phyloP scores from a whole-genome alignment of 345 rosid genomes.

The Pugionium dolabratum region DNA sequence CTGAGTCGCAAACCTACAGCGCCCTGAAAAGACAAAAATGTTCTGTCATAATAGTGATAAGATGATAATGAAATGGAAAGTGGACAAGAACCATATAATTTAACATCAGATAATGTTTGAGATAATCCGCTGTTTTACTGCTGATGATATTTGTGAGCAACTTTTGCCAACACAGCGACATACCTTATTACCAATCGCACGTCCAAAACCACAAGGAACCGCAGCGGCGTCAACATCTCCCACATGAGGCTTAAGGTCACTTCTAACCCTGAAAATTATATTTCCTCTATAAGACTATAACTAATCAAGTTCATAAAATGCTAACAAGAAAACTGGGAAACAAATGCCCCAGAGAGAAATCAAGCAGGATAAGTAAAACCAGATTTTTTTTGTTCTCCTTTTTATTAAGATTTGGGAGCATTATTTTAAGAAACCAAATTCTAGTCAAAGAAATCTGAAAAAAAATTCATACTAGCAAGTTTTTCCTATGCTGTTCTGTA shows the following conservation, averaged over 20 bases:
- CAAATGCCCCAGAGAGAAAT: not conserved
- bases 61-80: slow-evolving; percentile 11
- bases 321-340: slow-evolving; percentile 10
- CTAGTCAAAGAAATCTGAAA: not conserved
- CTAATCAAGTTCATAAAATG: slow-evolving; percentile 21
- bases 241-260: slow-evolving; percentile 58
- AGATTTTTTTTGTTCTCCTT: not conserved
- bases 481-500: slow-evolving; percentile 18
- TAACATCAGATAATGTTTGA: slow-evolving; percentile 12
- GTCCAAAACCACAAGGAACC: slow-evolving; percentile 86
- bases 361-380: slow-evolving; percentile 21
- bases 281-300: slow-evolving; percentile 20
- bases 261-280: slow-evolving; percentile 55
- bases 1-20: slow-evolving; percentile 82
- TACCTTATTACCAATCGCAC: slow-evolving; percentile 88
- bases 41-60: not conserved
- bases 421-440: not conserved
- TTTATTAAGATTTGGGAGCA: slow-evolving; percentile 1
- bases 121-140: not conserved
- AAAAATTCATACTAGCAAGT: slow-evolving; percentile 3
- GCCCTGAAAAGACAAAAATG: slow-evolving; percentile 51
- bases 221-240: slow-evolving; percentile 88
- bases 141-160: slow-evolving; percentile 6
- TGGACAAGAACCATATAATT: slow-evolving; percentile 1
- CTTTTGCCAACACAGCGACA: not conserved